Base-by-base conservation (phyloP, 2,329 filamentous ascomycete species). In the Penicillium palitans region DNA sequence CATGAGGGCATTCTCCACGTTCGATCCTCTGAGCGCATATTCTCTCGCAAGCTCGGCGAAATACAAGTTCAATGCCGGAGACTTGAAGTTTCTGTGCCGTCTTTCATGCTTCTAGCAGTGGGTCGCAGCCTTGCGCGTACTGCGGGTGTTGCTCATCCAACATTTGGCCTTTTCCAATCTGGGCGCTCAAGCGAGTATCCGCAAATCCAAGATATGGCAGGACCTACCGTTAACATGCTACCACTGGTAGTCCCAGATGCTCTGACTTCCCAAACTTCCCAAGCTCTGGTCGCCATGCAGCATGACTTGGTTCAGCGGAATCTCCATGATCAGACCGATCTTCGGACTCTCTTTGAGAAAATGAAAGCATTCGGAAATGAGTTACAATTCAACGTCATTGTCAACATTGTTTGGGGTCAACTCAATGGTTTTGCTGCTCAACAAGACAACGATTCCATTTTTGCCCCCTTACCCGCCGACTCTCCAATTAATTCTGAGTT, bases 361-460 rank as follows among this genome's bases (percentile, higher is more conserved):
- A 48, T 55, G 45, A 48, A 31, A 17, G n/a, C 24, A 17, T 13
- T 55, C 7, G 52, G 52, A 6, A 46, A 55, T 19, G 44, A 49
- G 17, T 19, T 55, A 12, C 25, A 48, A 10, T 55, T 55, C 37
- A 55, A 55, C 6, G 15, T 55, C 12, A 31, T 55, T 33, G 52
- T 55, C 19, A 55, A 55, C 9, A 49, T 55, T 42, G n/a, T 49
- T 48, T 55, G 35, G 52, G n/a, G 44, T 27, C 44, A 48, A n/a
- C 10, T 41, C 9, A 19, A 25, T 27, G 17, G 8, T n/a, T 33
- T 6, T 6, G 37, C n/a, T 24, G 31, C 10, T 24, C 8, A 39
- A 39, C 17, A 55, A 15, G 53, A 44, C 21, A 33, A 9, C 10
- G 12, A 49, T 8, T 42, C 27, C 5, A 48, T 48, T 21, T 35